Base-by-base conservation (phyloP, 179 eudicot species). In the Silene vulgaris region DNA sequence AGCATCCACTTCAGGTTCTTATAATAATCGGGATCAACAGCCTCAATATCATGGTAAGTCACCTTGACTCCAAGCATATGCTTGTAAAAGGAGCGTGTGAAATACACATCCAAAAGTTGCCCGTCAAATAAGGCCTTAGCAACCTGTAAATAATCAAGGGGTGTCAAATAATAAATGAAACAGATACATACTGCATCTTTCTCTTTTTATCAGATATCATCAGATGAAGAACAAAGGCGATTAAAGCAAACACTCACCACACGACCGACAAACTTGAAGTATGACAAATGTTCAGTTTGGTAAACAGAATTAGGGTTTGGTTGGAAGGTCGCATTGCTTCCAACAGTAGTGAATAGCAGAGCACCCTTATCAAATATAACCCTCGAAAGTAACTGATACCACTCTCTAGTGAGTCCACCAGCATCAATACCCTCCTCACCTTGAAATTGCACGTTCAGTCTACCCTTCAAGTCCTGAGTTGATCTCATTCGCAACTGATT, bases 351-450 rank as follows among this genome's bases (percentile, higher is more conserved):
- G 77, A 96, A 96, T 37, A 96, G 88, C 84, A 93, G 80, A 65
- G 99, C 98, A 70, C 97, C 96, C 82, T 91, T 96, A 79, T 96
- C 99, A 81, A 96, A 96, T 50, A 96, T 83, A 50, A 93, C 97
- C 86, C 99, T 90, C 17, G 99, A 96, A 48, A 96, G 82, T 29
- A 93, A 73, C 79, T 91, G 99, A 86, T 96, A 96, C 99, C 99
- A 96, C 80, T 96, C 99, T 81, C 99, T 86, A 4, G 99, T 96
- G 76, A 96, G 88, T 57, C 99, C 99, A 82, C 99, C 99, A 80
- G 99, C 99, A 88, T 96, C 99, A 80, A 96, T 96, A 74, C 99
- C 99, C 82, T 96, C 99, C 82, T 96, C 99, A 65, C 97, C 99
- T 89, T 96, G 99, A 82, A 96, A 96, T 75, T 96, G 99, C 66